phyloP scores from a whole-genome alignment of 2,329 filamentous ascomycete species.

The Tolypocladium capitatum region DNA sequence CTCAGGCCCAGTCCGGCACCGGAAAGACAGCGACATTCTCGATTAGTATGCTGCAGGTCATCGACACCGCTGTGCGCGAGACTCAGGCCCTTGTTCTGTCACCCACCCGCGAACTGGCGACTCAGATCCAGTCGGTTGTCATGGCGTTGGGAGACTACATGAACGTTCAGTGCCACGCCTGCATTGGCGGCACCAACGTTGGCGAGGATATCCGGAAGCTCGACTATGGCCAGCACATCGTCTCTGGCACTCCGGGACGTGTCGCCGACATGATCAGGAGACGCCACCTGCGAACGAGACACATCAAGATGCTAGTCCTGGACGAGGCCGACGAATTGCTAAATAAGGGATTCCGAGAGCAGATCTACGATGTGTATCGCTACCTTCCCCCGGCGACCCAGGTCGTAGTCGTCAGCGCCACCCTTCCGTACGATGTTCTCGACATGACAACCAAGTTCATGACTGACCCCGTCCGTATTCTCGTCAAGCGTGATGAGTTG shows the following conservation, averaged over 20 bases:
- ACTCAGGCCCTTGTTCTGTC: constrained; percentile 92
- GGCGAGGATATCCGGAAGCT: constrained; percentile 96
- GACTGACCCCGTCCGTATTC: constrained; percentile 90
- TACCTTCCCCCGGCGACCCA: constrained; percentile 94
- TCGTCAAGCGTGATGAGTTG: constrained; percentile 97
- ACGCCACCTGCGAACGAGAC: constrained; percentile 41
- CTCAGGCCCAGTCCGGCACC: constrained; percentile 92
- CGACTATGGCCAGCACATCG: constrained; percentile 94
- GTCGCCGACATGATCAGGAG: constrained; percentile 57
- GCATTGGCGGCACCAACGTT: constrained; percentile 95
- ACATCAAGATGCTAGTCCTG: constrained; percentile 52
- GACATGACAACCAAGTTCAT: constrained; percentile 99
- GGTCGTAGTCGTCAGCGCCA: constrained; percentile 95
- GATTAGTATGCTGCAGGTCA: constrained; percentile 90
- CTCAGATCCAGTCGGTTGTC: constrained; percentile 95
- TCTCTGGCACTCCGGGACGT: constrained; percentile 92
- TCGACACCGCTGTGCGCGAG: constrained; percentile 84
- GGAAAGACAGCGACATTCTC: constrained; percentile 96
- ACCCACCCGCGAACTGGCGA: constrained; percentile 90
- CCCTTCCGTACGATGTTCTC: constrained; percentile 91
- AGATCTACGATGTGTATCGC: constrained; percentile 98
- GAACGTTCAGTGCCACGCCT: constrained; percentile 98
- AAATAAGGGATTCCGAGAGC: constrained; percentile 91
- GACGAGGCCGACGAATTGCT: constrained; percentile 54
- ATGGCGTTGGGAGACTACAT: constrained; percentile 99